phyloP scores from a whole-genome alignment of 2,329 filamentous ascomycete species.

The Colletotrichum sp. region DNA sequence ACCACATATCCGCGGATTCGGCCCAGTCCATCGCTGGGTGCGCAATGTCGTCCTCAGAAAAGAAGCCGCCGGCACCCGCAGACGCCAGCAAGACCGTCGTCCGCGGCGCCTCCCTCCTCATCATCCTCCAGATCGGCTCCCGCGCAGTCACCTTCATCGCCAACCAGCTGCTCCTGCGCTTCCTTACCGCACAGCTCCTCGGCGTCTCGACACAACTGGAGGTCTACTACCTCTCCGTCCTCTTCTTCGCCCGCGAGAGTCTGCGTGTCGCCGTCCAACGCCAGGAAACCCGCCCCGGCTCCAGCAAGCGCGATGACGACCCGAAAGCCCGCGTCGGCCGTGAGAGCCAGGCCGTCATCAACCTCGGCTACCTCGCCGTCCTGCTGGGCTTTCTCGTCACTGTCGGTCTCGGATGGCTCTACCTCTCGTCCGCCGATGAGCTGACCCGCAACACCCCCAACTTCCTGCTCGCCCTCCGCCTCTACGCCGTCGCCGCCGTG shows the following conservation, averaged over 20 bases:
- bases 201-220: slow-evolving; percentile 91
- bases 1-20: neutral
- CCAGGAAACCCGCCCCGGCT: slow-evolving; percentile 43
- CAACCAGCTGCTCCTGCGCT: slow-evolving; percentile 90
- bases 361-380: slow-evolving; percentile 83
- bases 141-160: slow-evolving; percentile 87
- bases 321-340: slow-evolving; percentile 31
- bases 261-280: slow-evolving; percentile 90
- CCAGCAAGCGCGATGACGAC: slow-evolving; percentile 26
- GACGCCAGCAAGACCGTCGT: slow-evolving; percentile 43
- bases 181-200: slow-evolving; percentile 82
- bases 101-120: slow-evolving; percentile 82
- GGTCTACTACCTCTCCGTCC: slow-evolving; percentile 88
- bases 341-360: slow-evolving; percentile 79
- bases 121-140: slow-evolving; percentile 86
- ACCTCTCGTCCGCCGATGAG: slow-evolving; percentile 59
- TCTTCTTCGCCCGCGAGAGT: slow-evolving; percentile 93
- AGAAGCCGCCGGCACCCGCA: neutral
- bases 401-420: slow-evolving; percentile 68
- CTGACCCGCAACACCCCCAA: slow-evolving; percentile 65
- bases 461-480: slow-evolving; percentile 57
- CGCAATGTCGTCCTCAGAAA: neutral
- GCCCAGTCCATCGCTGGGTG: neutral
- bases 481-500: slow-evolving; percentile 63
- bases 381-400: slow-evolving; percentile 71